These are phyloP conservation scores for Neoboletus subvelutipes DNA, from an alignment of 768 basidiomycete genomes.

Conservation along the genomic window DNA sequence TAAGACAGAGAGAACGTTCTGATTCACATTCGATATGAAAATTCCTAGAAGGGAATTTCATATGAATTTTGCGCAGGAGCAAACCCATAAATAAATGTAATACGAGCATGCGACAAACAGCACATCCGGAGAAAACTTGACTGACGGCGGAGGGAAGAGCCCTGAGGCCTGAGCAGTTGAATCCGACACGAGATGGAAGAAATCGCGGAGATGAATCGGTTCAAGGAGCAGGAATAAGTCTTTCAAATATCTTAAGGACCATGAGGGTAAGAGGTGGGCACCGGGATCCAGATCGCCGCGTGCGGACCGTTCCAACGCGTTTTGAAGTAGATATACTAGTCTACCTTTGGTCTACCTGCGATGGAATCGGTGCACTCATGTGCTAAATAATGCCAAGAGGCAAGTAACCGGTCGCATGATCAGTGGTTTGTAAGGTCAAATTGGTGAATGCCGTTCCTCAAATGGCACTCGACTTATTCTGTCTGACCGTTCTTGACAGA, in stretches of 20 bases:
- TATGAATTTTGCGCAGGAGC: not conserved
- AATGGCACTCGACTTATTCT: too few relatives aligned
- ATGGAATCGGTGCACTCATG: not conserved
- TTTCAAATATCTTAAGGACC: not conserved
- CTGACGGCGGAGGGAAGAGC: too few relatives aligned
- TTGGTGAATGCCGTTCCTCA: constrained; percentile 4
- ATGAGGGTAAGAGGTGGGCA: not conserved
- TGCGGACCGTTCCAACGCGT: not conserved
- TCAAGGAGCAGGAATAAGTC: not conserved
- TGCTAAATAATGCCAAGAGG: constrained; percentile 4
- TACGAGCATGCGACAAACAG: not conserved
- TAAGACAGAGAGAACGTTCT: not conserved
- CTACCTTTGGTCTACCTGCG: not conserved
- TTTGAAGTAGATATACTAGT: not conserved
- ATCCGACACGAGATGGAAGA: not conserved
- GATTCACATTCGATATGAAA: not conserved
- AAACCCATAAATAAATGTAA: not conserved
- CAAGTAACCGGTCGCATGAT: constrained; percentile 10
- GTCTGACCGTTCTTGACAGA: too few relatives aligned
- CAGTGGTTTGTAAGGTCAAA: not conserved
- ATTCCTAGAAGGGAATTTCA: not conserved
- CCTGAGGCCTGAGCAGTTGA: not conserved
- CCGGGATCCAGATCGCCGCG: not conserved
- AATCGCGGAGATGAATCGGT: constrained; percentile 7
- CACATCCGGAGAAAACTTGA: not conserved